These are phyloP conservation scores for Globisporangium sylvaticum DNA, from an alignment of 352 stramenopile genomes.

Conservation along the genomic window DNA sequence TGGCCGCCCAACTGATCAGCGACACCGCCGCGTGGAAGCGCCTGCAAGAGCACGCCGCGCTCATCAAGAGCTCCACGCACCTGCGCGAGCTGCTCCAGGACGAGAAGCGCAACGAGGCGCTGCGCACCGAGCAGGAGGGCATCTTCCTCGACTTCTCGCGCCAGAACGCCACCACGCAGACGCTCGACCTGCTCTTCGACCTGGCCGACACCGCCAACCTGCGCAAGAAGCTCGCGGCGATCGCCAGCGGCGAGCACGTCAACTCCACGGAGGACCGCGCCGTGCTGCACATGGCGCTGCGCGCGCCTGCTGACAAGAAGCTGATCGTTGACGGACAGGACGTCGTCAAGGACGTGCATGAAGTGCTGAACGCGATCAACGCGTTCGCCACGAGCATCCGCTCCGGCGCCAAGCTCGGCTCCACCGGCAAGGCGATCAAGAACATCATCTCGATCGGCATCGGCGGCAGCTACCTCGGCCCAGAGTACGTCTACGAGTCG, in stretches of 20 bases:
- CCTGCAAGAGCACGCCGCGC: slow-evolving; percentile 63
- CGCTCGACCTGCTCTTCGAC: slow-evolving; percentile 90
- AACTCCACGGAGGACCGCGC: slow-evolving; percentile 96
- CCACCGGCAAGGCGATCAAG: slow-evolving; percentile 93
- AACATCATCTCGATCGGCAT: slow-evolving; percentile 97
- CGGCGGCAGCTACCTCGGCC: slow-evolving; percentile 94
- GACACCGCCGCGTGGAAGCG: slow-evolving; percentile 70
- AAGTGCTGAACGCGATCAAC: slow-evolving; percentile 94
- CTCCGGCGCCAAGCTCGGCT: slow-evolving; percentile 79
- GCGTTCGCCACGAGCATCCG: slow-evolving; percentile 91
- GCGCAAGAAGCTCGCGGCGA: slow-evolving; percentile 84
- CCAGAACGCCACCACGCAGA: slow-evolving; percentile 89
- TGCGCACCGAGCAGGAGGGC: slow-evolving; percentile 91
- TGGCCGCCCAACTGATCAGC: slow-evolving; percentile 46
- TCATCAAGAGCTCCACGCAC: slow-evolving; percentile 84
- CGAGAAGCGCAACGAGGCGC: slow-evolving; percentile 78
- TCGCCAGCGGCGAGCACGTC: slow-evolving; percentile 92
- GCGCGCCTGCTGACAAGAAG: slow-evolving; percentile 75
- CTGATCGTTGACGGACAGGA: slow-evolving; percentile 94
- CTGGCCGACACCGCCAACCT: slow-evolving; percentile 88
- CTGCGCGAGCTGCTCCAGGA: slow-evolving; percentile 90
- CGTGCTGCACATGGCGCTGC: slow-evolving; percentile 95
- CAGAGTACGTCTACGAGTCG: slow-evolving; percentile 97
- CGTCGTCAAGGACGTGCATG: slow-evolving; percentile 94
- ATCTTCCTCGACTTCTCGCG: slow-evolving; percentile 94